Evolutionary conservation across 495 filamentous ascomycete genomes (phyloP).

Genomic region (Aspergillus bridgeri): DNA sequence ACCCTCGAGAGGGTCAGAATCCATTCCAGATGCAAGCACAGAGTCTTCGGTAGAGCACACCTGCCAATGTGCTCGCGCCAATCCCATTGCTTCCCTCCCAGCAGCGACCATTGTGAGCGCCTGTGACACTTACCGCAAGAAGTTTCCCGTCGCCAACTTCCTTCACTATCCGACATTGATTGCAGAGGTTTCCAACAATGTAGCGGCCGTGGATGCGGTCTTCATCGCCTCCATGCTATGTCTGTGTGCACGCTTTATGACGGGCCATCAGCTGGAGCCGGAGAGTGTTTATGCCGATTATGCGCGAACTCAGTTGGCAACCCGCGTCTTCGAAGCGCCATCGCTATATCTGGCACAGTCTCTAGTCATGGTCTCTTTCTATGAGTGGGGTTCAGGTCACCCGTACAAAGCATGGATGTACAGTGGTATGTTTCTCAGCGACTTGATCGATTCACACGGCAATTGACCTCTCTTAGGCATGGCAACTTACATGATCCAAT

Average conservation of each 20-base stretch:
- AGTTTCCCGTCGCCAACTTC: slow-evolving; percentile 43
- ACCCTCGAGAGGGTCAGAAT: slow-evolving; percentile 6
- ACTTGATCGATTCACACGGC: not conserved
- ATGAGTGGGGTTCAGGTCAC: slow-evolving; percentile 44
- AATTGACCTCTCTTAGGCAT: slow-evolving; percentile 26
- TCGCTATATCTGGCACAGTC: slow-evolving; percentile 43
- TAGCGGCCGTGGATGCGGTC: slow-evolving; percentile 35
- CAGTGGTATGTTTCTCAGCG: slow-evolving; percentile 23
- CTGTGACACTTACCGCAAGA: slow-evolving; percentile 40
- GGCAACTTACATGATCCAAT: slow-evolving; percentile 48
- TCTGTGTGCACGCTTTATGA: slow-evolving; percentile 40
- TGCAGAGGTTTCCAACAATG: slow-evolving; percentile 36
- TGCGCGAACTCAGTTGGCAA: slow-evolving; percentile 35
- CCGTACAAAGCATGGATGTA: slow-evolving; percentile 49
- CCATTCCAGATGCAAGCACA: not conserved
- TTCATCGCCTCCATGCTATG: slow-evolving; percentile 41
- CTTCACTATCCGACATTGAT: slow-evolving; percentile 45
- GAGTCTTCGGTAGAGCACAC: not conserved
- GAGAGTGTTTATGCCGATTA: slow-evolving; percentile 38
- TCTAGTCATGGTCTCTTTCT: slow-evolving; percentile 41
- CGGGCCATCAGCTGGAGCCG: slow-evolving; percentile 22
- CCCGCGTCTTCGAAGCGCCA: slow-evolving; percentile 37
- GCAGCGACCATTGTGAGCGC: slow-evolving; percentile 35
- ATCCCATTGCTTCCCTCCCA: slow-evolving; percentile 28
- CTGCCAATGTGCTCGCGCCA: not conserved